Evolutionary conservation across 2,329 filamentous ascomycete species (phyloP).

Genomic region (Venturia aucupariae): DNA sequence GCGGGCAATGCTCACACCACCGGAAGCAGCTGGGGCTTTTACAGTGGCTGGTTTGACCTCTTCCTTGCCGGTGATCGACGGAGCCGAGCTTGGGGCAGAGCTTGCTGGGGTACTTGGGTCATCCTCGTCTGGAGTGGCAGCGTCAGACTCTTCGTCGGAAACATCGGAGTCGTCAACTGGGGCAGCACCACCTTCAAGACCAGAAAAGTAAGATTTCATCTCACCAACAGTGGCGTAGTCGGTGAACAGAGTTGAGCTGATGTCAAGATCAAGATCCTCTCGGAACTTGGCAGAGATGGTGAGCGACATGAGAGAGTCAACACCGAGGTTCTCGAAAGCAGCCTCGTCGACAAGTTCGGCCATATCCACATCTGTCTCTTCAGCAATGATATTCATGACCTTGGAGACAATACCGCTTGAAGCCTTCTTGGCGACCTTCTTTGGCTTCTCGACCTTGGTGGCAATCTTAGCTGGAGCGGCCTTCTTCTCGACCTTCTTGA

Average conservation of each 20-base stretch:
- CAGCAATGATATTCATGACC: conserved; percentile 58
- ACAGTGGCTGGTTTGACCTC: conserved; percentile 6
- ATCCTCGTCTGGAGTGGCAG: conserved; percentile 35
- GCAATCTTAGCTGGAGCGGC: conserved; percentile 44
- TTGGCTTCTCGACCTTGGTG: conserved; percentile 42
- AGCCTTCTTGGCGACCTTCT: conserved; percentile 36
- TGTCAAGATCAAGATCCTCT: conserved; percentile 51
- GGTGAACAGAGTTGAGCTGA: conserved; percentile 50
- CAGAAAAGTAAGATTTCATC: conserved; percentile 48
- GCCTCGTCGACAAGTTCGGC: conserved; percentile 51
- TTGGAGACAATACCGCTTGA: conserved; percentile 39
- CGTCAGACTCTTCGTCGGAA: conserved; percentile 27
- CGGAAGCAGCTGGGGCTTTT: conserved; percentile 20
- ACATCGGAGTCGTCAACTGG: conserved; percentile 34
- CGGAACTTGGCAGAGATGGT: conserved; percentile 54
- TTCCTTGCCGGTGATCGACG: conserved; percentile 29
- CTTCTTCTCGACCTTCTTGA: conserved; percentile 31
- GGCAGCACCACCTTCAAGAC: conserved; percentile 34
- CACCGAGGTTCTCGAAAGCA: conserved; percentile 52
- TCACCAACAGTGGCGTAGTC: conserved; percentile 51
- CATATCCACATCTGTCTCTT: conserved; percentile 52
- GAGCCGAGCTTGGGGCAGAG: conserved; percentile 35
- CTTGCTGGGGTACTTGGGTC: conserved; percentile 39
- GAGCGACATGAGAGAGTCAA: conserved; percentile 52
- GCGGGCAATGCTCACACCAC: conserved; percentile 37